Base-by-base conservation (phyloP, 345 rosid species). In the Geranium rotundifolium region DNA sequence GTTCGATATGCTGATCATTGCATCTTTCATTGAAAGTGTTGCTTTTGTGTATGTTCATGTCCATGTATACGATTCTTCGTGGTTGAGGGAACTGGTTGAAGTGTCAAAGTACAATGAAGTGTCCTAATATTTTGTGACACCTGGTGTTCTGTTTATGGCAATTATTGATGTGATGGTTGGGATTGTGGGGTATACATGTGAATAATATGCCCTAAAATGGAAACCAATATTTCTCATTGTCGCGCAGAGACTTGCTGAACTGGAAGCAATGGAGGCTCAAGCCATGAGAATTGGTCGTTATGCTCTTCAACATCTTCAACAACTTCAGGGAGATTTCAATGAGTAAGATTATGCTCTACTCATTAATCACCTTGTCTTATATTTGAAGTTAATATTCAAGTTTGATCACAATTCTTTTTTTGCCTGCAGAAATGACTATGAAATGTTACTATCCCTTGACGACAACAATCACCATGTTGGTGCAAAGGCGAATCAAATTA, bases 361-460 rank as follows among this genome's bases (percentile, higher is more conserved):
- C 17, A 15, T 17, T 41, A 59, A 54, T 19, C 4, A 3, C 27
- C 59, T 23, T 23, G 17, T 27, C n/a, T n/a, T n/a, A 31, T 31
- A 31, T 31, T 31, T 31, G 37, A 31, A 31, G 37, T 31, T 4
- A 54, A 17, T 13, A 5, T 54, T 54, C 10, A 13, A 41, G 50
- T 41, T 41, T 41, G 15, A 16, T 59, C 29, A 15, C 37, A 31
- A n/a, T 60, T 34, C 4, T 17, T 29, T 68, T 19, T 31, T 64
- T 57, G 69, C 17, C 61, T 70, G 79, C 89, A 93, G 97, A 74
- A 81, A 82, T 70, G 97, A 93, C 74, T 90, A 93, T 72, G 99
- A 93, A 71, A 78, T 93, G 86, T 73, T 93, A 60, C 78, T 88
- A 80, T 85, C 96, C 56, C 89, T 93, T 56, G 99, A 93, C 74